Conservation (phyloP, 306 rosid species). For the Citrullus colocynthis region DNA sequence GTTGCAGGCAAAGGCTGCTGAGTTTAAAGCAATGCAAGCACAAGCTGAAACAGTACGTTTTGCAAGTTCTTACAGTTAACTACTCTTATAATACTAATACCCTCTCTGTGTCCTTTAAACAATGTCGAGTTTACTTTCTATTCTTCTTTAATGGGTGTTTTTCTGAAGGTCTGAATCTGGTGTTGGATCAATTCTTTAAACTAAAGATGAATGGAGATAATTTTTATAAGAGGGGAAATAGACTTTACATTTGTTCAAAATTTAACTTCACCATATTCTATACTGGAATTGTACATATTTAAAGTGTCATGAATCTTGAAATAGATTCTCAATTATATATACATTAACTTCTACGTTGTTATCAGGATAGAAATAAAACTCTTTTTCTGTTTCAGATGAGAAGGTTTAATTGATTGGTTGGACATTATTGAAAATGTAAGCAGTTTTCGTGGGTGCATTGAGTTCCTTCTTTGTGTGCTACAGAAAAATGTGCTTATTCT, state of each 20-base stretch:
- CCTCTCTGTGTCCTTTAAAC: background rate
- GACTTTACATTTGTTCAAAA: background rate
- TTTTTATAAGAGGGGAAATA: background rate
- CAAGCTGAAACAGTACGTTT: constrained; percentile 57
- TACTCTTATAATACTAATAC: background rate
- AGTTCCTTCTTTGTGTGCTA: background rate
- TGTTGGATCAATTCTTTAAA: background rate
- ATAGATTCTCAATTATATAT: background rate
- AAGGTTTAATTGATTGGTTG: background rate
- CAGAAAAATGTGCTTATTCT: background rate
- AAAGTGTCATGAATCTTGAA: background rate
- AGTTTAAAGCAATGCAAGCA: constrained; percentile 62
- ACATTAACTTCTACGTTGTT: background rate
- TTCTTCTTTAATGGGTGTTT: background rate
- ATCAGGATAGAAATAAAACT: background rate
- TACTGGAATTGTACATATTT: background rate
- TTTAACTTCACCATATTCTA: background rate
- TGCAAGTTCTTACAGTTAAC: background rate
- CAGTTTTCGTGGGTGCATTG: background rate
- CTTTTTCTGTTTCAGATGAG: background rate
- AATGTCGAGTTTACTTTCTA: background rate
- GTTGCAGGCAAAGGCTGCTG: constrained; percentile 53
- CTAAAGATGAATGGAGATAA: background rate
- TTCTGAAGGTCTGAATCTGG: background rate
- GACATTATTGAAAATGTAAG: background rate